Evolutionary conservation across 495 filamentous ascomycete genomes (phyloP).

Genomic region (Schizothecium vesticola): DNA sequence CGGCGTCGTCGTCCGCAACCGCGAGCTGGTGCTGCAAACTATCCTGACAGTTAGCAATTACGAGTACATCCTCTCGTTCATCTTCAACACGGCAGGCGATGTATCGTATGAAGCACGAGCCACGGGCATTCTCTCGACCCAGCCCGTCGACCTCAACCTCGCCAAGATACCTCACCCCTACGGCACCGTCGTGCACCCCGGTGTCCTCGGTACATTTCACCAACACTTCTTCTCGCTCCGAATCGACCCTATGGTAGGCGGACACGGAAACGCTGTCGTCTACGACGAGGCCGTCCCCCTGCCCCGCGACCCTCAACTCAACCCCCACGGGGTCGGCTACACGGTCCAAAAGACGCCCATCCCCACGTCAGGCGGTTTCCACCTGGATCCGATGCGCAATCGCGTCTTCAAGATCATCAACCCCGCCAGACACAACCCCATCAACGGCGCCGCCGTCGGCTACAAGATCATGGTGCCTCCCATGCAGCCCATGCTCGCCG

Average conservation of each 20-base stretch:
- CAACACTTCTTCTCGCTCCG: constrained; percentile 90
- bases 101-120: constrained; percentile 75
- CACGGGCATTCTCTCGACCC: constrained; percentile 79
- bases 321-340: constrained; percentile 78
- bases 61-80: constrained; percentile 79
- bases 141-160: constrained; percentile 67
- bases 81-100: constrained; percentile 81
- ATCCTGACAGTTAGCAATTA: constrained; percentile 79
- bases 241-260: constrained; percentile 77
- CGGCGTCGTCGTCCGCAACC: constrained; percentile 59
- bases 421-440: constrained; percentile 53
- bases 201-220: constrained; percentile 68
- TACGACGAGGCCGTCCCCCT: constrained; percentile 57
- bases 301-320: constrained; percentile 53
- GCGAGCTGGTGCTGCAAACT: constrained; percentile 71
- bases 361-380: constrained; percentile 45
- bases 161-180: constrained; percentile 49
- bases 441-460: constrained; percentile 70
- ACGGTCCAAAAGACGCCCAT: constrained; percentile 57
- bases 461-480: constrained; percentile 73
- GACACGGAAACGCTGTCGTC: constrained; percentile 63
- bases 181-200: constrained; percentile 83
- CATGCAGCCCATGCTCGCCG: constrained; percentile 76
- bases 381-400: constrained; percentile 57
- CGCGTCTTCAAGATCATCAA: constrained; percentile 82